Evolutionary conservation across 129 eudicot species (phyloP), one percentile per base, ranked within the genome.

Genomic region (Chrysanthemum makinoi): DNA sequence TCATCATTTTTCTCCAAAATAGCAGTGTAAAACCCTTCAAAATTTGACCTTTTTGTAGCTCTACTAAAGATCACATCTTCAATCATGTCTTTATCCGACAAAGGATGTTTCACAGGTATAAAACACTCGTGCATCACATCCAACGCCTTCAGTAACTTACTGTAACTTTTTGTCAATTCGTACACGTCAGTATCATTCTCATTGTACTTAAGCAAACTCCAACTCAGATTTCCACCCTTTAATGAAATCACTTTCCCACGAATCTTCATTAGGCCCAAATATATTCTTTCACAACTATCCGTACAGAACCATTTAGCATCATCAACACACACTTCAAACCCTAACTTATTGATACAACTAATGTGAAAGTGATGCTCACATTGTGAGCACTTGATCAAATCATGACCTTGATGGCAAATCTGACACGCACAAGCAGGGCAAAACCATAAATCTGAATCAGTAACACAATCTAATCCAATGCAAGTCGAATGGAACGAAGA

Each of bases 121-220:
- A 93, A 93, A 80, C 96, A 93, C 65, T 93, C 95, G 30, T 87
- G 92, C 95, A 89, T 89, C 79, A 89, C 86, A 47, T 46, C 69
- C 24, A 93, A 84, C 14, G 96, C 95, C 9, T 64, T 71, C 26
- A 74, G 76, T 35, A 93, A 78, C 73, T 87, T 87, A 14, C 75
- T 66, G 69, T 78, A 73, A 22, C 19, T 82, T 65, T 83, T 84
- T 1, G 78, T 26, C 19, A 67, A 28, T 63, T 53, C 52, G 15
- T 78, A 67, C 12, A 15, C n/a, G 52, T 72, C 57, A 61, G 47
- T 26, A 15, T 61, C 70, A 59, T 74, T 81, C 43, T 35, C 43
- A 63, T 82, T 75, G 16, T 18, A 24, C 76, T 82, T 89, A 57
- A 85, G 3, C 57, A 93, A 74, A 47, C 85, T 87, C 95, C 96